Percentiles rank a stretch among this genome's conserved stretches.
Evolutionary conservation across 2,329 filamentous ascomycete species (phyloP).

Genomic region (Hypoxylon sp.): DNA sequence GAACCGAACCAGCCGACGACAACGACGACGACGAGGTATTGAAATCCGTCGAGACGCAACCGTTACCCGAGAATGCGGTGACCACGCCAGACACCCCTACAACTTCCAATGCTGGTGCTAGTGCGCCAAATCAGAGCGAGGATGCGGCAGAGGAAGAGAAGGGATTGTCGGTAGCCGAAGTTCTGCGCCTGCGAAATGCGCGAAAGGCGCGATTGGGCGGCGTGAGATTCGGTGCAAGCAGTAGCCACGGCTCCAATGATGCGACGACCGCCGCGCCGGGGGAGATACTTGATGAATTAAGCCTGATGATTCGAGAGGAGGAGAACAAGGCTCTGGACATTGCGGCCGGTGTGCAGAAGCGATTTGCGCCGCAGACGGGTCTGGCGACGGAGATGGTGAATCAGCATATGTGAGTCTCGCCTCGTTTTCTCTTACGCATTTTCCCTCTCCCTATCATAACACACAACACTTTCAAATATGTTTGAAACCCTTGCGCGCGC

Average conservation of each 20-base stretch:
- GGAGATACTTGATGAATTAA: slow-evolving; percentile 46
- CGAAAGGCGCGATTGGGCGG: slow-evolving; percentile 61
- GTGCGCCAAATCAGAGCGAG: slow-evolving; percentile 18
- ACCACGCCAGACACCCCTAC: slow-evolving; percentile 21
- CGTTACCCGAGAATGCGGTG: slow-evolving; percentile 5
- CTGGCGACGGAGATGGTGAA: slow-evolving; percentile 71
- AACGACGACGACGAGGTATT: slow-evolving; percentile 37
- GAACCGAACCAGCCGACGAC: slow-evolving; percentile 48
- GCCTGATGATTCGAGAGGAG: slow-evolving; percentile 49
- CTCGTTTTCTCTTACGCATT: slow-evolving; percentile 17
- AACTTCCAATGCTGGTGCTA: slow-evolving; percentile 11
- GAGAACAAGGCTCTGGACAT: slow-evolving; percentile 45
- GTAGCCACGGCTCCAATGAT: slow-evolving; percentile 29
- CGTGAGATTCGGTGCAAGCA: slow-evolving; percentile 61
- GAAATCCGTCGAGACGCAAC: slow-evolving; percentile 13
- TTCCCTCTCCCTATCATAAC: background rate
- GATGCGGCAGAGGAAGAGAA: slow-evolving; percentile 47
- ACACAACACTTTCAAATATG: background rate
- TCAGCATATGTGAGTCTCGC: slow-evolving; percentile 77
- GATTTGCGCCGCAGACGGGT: slow-evolving; percentile 78
- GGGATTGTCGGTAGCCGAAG: slow-evolving; percentile 57
- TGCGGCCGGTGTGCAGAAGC: slow-evolving; percentile 52
- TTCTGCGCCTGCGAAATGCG: slow-evolving; percentile 62
- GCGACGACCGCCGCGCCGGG: slow-evolving; percentile 33
- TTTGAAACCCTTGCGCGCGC: too few relatives aligned